Conservation (phyloP, 306 rosid genomes). For the Acacia confusa region DNA sequence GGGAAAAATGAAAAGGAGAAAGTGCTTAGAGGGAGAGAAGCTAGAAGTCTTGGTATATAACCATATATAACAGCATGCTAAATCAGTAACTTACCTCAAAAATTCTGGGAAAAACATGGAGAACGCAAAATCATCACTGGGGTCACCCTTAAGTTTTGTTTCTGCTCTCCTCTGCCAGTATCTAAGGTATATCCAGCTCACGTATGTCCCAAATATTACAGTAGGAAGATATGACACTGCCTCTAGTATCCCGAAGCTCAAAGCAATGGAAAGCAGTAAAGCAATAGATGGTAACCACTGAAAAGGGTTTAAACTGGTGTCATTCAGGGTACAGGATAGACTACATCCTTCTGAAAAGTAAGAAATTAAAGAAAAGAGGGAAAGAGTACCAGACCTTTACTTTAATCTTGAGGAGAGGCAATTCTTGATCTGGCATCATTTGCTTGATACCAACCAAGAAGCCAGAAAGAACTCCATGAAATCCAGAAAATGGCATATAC, state of each 20-base stretch:
- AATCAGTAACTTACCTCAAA: constrained; percentile 48
- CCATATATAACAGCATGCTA: constrained; percentile 7
- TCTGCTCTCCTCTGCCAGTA: constrained; percentile 91
- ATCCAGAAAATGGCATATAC: constrained; percentile 87
- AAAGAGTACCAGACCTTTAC: constrained; percentile 57
- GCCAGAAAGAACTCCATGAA: constrained; percentile 84
- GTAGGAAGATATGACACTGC: constrained; percentile 84
- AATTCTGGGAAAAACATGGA: constrained; percentile 91
- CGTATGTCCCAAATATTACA: constrained; percentile 76
- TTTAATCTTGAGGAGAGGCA: constrained; percentile 70
- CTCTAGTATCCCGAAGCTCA: constrained; percentile 65
- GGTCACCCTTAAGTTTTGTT: constrained; percentile 87
- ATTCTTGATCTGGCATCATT: constrained; percentile 90
- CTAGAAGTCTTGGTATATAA: constrained; percentile 1
- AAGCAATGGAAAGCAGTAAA: constrained; percentile 53
- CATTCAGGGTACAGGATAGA: constrained; percentile 30
- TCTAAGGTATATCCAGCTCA: constrained; percentile 98
- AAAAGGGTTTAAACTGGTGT: constrained; percentile 34
- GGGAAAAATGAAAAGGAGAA: constrained; percentile 17
- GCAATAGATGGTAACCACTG: constrained; percentile 89
- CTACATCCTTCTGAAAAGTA: constrained; percentile 5
- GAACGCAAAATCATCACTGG: constrained; percentile 94
- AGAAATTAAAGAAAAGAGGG: constrained; percentile 13
- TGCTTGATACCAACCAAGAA: constrained; percentile 96
- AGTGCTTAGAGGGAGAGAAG: constrained; percentile 7